phyloP scores from a whole-genome alignment of 2,329 filamentous ascomycete species.

The Pseudogymnoascus sp. region DNA sequence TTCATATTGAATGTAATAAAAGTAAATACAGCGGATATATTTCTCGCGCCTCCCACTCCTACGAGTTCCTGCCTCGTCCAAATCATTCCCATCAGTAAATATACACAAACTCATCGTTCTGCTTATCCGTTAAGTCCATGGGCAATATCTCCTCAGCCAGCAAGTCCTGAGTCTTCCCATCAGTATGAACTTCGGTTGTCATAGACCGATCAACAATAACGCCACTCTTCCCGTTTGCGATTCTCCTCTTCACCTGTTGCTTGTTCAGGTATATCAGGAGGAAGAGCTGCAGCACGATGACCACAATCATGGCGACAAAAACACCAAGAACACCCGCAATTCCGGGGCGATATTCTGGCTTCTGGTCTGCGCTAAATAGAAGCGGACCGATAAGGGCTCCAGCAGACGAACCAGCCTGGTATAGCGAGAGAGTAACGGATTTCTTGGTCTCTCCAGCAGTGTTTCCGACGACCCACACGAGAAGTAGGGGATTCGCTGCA shows the following conservation, averaged over 20 bases:
- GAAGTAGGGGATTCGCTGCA: slow-evolving; percentile 58
- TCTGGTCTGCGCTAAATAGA: slow-evolving; percentile 52
- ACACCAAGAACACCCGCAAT: slow-evolving; percentile 50
- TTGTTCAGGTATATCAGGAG: slow-evolving; percentile 53
- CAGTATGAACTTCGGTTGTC: slow-evolving; percentile 32
- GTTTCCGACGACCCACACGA: slow-evolving; percentile 65
- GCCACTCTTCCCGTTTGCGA: slow-evolving; percentile 54
- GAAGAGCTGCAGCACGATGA: slow-evolving; percentile 47
- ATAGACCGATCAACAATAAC: slow-evolving; percentile 57
- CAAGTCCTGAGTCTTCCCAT: neutral
- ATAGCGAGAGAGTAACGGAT: slow-evolving; percentile 56
- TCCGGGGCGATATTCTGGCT: slow-evolving; percentile 53
- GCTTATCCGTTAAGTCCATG: slow-evolving; percentile 55
- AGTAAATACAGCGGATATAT: neutral
- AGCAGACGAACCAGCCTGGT: slow-evolving; percentile 54
- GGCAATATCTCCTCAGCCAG: slow-evolving; percentile 28
- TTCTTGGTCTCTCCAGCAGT: slow-evolving; percentile 64
- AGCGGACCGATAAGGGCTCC: slow-evolving; percentile 64
- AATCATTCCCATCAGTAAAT: slow-evolving; percentile 40
- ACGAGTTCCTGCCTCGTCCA: neutral
- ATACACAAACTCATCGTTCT: slow-evolving; percentile 65
- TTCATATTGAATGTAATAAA: neutral
- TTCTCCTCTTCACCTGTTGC: slow-evolving; percentile 47
- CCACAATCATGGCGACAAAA: slow-evolving; percentile 46
- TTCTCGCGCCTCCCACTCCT: neutral